phyloP scores from a whole-genome alignment of 2,329 filamentous ascomycete species.

The Mycocentrospora acerina region DNA sequence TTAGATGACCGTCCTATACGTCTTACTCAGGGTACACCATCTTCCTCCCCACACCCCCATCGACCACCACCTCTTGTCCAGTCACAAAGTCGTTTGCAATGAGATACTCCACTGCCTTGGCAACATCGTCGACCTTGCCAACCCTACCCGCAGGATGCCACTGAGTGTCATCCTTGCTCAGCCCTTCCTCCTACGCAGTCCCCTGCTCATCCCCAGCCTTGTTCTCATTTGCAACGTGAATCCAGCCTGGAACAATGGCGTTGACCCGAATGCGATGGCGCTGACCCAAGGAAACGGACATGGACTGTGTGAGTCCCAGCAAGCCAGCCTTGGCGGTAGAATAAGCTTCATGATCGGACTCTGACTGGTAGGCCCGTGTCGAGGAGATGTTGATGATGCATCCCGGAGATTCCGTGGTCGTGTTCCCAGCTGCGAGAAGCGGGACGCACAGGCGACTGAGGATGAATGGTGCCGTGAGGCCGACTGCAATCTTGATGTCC shows the following conservation, averaged over 20 bases:
- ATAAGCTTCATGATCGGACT: slow-evolving; percentile 54
- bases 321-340: slow-evolving; percentile 54
- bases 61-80: slow-evolving; percentile 50
- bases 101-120: slow-evolving; percentile 45
- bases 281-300: slow-evolving; percentile 50
- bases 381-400: slow-evolving; percentile 52
- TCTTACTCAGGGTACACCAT: slow-evolving; percentile 45
- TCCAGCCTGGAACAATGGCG: slow-evolving; percentile 55
- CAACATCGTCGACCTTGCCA: slow-evolving; percentile 52
- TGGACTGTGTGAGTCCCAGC: slow-evolving; percentile 52
- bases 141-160: slow-evolving; percentile 56
- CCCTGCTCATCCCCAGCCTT: slow-evolving; percentile 45
- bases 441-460: slow-evolving; percentile 36
- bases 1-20: too few species aligned
- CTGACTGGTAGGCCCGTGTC: slow-evolving; percentile 53
- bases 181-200: slow-evolving; percentile 48
- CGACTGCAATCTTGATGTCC: slow-evolving; percentile 37
- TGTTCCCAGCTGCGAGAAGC: slow-evolving; percentile 22
- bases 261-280: slow-evolving; percentile 51
- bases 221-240: slow-evolving; percentile 51
- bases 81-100: slow-evolving; percentile 45
- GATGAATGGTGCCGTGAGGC: slow-evolving; percentile 37
- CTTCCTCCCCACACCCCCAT: slow-evolving; percentile 50
- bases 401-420: slow-evolving; percentile 23
- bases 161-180: slow-evolving; percentile 47